phyloP scores from a whole-genome alignment of 2,329 filamentous ascomycete genomes.

The Metarhizium robertsii region DNA sequence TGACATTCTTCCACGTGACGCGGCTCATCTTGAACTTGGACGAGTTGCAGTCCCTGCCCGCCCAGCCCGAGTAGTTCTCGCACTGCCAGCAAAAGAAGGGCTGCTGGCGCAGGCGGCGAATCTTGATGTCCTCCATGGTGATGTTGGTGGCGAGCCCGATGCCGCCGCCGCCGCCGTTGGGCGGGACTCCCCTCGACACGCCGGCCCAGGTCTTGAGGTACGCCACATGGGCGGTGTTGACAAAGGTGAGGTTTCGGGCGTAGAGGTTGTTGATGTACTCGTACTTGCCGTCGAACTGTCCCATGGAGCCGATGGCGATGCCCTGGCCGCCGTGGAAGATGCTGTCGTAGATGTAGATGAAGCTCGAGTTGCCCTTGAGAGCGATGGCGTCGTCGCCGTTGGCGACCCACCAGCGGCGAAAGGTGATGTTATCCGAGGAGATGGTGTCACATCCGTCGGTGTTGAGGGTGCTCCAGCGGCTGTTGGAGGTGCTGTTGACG shows the following conservation, averaged over 20 bases:
- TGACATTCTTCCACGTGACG: conserved; percentile 17
- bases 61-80: conserved; percentile 24
- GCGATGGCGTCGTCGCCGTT: conserved; percentile 46
- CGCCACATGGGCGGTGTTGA: conserved; percentile 36
- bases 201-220: conserved; percentile 53
- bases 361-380: conserved; percentile 45
- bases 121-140: conserved; percentile 19
- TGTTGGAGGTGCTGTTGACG: conserved; percentile 37
- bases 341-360: conserved; percentile 40
- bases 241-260: conserved; percentile 35
- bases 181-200: conserved; percentile 37
- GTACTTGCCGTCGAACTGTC: conserved; percentile 38
- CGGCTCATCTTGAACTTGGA: conserved; percentile 21
- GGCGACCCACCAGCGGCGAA: conserved; percentile 38
- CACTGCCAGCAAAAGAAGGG: conserved; percentile 27
- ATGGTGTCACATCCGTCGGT: conserved; percentile 42
- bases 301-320: conserved; percentile 48
- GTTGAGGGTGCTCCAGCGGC: conserved; percentile 23
- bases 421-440: conserved; percentile 40
- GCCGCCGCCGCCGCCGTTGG: conserved; percentile 50
- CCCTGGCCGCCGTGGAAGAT: conserved; percentile 40
- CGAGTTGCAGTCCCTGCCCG: conserved; percentile 24
- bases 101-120: conserved; percentile 16
- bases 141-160: conserved; percentile 29
- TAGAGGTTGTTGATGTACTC: conserved; percentile 41